Base-by-base conservation (phyloP, 305 asterid species). In the Euphrasia arctica region DNA sequence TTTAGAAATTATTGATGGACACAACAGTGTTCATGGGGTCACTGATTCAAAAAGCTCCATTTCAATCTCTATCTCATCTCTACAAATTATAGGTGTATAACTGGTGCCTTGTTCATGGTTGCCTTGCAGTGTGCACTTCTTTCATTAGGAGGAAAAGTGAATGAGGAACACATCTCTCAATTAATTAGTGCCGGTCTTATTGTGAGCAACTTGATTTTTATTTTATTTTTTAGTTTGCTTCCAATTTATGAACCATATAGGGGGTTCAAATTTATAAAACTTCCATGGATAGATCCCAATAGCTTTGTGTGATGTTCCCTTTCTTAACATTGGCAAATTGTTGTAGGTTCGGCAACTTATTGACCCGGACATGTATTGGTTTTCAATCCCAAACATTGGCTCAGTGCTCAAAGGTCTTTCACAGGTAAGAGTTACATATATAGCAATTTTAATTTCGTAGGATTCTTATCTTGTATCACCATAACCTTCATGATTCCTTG, bases 351-450 rank as follows among this genome's bases (percentile, higher is more conserved):
- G 95, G 66, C 99, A 88, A 80, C 96, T 90, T 60, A 83, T 88
- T 66, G 99, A 90, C 81, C 85, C 83, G 25, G 75, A 88, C 80
- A 85, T 88, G 97, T 93, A 90, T 69, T 93, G 99, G 99, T 86
- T 93, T 75, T 91, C 95, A n/a, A 86, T 93, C 71, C 99, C 99
- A 62, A 88, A 77, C 74, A 80, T 93, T 78, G 99, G 99, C 67
- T 82, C 92, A 47, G 85, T 93, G 66, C 99, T 93, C 78, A 93
- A 93, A 84, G 97, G 95, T 64, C 85, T 93, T 57, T 77, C 93
- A 28, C 97, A 88, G 95, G 97, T 93, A 76, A 71, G 71, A 70
- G 22, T 42, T 11, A 11, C n/a, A 7, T 43, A 7, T 43, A 5
- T 43, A 5, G 49, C 49, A 43, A 11, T 43, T 43, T 43, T 11